Evolutionary conservation across 78 protist species (phyloP).

Genomic region (slime mould (Dictyostelium discoideum)): dicty_2.7 NC_007090.3:969501-970000

Average conservation of each 20-base stretch:
- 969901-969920: not conserved
- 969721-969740: not conserved
- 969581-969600: conserved; percentile 22
- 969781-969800: not conserved
- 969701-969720: not conserved
- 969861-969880: not conserved
- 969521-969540: conserved; percentile 18
- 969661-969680: conserved; percentile 16
- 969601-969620: not conserved
- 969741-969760: not conserved
- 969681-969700: not conserved
- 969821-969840: no score
- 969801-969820: not conserved
- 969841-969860: not conserved
- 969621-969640: not conserved
- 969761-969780: not conserved
- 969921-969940: not conserved
- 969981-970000: not conserved
- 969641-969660: conserved; percentile 20
- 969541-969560: not conserved
- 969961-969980: not conserved
- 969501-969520: conserved; percentile 29
- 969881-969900: not conserved
- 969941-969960: conserved; percentile 2
- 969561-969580: conserved; percentile 15